phyloP scores from a whole-genome alignment of 148 eudicot genomes.

The Agrostemma githago region DNA sequence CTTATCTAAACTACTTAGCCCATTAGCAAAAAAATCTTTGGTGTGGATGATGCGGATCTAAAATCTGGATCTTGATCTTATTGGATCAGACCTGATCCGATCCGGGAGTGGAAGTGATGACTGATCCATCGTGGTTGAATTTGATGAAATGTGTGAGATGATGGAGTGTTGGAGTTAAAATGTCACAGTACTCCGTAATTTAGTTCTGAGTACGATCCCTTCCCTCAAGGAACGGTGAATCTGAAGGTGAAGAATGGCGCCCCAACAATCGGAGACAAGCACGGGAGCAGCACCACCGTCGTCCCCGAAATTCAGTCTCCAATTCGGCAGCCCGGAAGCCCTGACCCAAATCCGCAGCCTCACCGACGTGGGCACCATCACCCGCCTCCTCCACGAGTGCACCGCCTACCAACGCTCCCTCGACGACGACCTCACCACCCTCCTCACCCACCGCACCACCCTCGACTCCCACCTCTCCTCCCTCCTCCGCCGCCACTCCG shows the following conservation, averaged over 20 bases:
- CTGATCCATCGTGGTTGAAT: too few species aligned
- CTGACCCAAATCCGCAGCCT: slow-evolving; percentile 51
- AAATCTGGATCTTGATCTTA: too few species aligned
- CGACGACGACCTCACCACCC: slow-evolving; percentile 51
- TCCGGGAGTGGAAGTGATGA: too few species aligned
- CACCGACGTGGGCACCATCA: slow-evolving; percentile 77
- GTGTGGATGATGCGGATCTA: too few species aligned
- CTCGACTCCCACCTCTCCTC: slow-evolving; percentile 51
- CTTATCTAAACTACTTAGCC: too few species aligned
- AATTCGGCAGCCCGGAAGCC: slow-evolving; percentile 53
- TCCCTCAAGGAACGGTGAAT: too few species aligned
- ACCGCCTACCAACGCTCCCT: slow-evolving; percentile 80
- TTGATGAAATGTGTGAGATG: too few species aligned
- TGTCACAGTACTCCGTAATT: too few species aligned
- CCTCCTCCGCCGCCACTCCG: slow-evolving; percentile 54
- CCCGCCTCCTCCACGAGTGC: slow-evolving; percentile 86
- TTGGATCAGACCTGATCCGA: too few species aligned
- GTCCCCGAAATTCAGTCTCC: slow-evolving; percentile 23
- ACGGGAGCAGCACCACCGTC: slow-evolving; percentile 13
- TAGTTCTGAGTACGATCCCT: too few species aligned
- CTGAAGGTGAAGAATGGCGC: not conserved
- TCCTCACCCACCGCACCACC: slow-evolving; percentile 52
- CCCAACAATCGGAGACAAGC: slow-evolving; percentile 14
- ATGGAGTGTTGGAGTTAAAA: too few species aligned
- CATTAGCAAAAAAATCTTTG: too few species aligned